phyloP scores from a whole-genome alignment of 805 yeast genomes.

The Candida odintsovae region DNA sequence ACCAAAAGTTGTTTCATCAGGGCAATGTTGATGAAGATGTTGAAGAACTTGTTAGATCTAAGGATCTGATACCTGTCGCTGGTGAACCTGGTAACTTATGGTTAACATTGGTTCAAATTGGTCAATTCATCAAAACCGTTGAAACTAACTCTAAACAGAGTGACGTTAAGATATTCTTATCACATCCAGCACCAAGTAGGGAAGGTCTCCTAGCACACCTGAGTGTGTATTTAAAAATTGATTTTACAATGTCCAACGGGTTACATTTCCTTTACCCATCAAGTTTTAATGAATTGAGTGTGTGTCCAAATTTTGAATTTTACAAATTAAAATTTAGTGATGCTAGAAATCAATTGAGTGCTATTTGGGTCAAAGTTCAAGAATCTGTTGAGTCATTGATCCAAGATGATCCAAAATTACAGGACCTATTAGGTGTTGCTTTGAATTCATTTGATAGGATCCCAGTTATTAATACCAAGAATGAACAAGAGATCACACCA shows the following conservation, averaged over 20 bases:
- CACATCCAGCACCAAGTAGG: constrained; percentile 67
- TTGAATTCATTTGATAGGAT: constrained; percentile 57
- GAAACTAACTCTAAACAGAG: constrained; percentile 32
- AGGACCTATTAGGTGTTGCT: constrained; percentile 46
- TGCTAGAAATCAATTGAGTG: constrained; percentile 54
- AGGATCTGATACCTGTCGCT: constrained; percentile 43
- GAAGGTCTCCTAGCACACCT: constrained; percentile 66
- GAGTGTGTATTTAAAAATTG: constrained; percentile 61
- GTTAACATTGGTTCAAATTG: constrained; percentile 68
- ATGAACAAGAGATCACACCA: constrained; percentile 37
- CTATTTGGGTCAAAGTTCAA: constrained; percentile 57
- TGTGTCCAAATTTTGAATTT: constrained; percentile 57
- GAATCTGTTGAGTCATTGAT: constrained; percentile 41
- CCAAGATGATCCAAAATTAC: constrained; percentile 36
- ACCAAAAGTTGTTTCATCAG: constrained; percentile 62
- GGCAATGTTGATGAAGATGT: constrained; percentile 35
- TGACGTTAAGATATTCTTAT: constrained; percentile 54
- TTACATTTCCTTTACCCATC: constrained; percentile 67
- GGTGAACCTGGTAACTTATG: constrained; percentile 66
- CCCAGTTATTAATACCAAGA: constrained; percentile 36
- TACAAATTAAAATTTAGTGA: constrained; percentile 59
- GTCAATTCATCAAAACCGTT: constrained; percentile 51
- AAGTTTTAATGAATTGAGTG: constrained; percentile 61
- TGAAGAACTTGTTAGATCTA: constrained; percentile 14
- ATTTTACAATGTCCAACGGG: constrained; percentile 68